phyloP scores from a whole-genome alignment of 2,329 filamentous ascomycete genomes.

The Dryadomyces sulphureus region DNA sequence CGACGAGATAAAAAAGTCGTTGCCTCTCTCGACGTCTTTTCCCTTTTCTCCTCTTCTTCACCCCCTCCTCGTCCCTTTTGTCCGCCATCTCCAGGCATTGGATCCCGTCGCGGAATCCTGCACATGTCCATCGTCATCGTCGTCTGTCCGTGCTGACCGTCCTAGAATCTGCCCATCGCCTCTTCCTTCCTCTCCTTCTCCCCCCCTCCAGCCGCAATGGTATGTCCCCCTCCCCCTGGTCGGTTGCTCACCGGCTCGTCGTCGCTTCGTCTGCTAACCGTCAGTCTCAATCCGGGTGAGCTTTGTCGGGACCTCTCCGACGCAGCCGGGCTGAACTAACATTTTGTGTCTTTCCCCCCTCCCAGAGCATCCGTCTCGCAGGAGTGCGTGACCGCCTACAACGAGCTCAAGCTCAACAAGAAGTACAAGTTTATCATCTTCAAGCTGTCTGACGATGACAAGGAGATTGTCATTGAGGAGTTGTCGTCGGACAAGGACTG shows the following conservation, averaged over 20 bases:
- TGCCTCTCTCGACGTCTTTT: not conserved
- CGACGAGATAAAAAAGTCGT: not conserved
- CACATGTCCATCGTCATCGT: not conserved
- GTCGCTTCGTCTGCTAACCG: not conserved
- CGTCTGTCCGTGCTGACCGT: not conserved
- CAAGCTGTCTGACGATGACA: slow-evolving; percentile 74
- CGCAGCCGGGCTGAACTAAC: not conserved
- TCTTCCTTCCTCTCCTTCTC: not conserved
- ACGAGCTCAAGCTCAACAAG: slow-evolving; percentile 72
- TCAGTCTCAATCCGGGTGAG: slow-evolving; percentile 6
- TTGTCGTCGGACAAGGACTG: slow-evolving; percentile 52
- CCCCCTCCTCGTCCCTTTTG: not conserved
- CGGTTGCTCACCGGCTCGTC: not conserved
- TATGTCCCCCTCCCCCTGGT: not conserved
- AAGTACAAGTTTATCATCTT: slow-evolving; percentile 77
- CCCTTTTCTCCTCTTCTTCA: not conserved
- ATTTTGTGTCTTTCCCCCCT: too few relatives aligned
- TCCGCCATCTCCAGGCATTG: not conserved
- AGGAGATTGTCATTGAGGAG: slow-evolving; percentile 69
- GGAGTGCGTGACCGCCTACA: slow-evolving; percentile 59
- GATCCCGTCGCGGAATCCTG: not conserved
- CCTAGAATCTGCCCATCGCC: not conserved
- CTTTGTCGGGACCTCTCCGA: not conserved
- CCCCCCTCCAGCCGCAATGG: not conserved
- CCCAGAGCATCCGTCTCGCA: slow-evolving; percentile 54